Evolutionary conservation across 208 protist species (phyloP), one percentile per base, ranked within the genome.

Genomic region (Acanthamoeba lenticulata): DNA sequence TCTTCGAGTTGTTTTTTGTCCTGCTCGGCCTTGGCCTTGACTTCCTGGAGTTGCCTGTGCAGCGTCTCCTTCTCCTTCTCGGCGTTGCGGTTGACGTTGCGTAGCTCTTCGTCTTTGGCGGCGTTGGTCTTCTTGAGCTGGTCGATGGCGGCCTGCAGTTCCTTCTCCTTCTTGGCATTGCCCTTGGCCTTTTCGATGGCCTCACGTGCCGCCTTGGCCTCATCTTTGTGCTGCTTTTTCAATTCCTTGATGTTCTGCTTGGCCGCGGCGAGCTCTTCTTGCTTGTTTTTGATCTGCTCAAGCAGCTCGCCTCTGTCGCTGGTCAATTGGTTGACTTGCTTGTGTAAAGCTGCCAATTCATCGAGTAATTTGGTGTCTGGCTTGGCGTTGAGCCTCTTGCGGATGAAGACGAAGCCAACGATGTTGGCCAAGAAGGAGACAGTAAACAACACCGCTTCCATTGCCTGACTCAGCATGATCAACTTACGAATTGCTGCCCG

Each of bases 341-440:
- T 42, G 34, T 44, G 29, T 7, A 79, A 32, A 4, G 4, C 32
- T 24, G 69, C 69, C 69, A 79, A 24, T 17, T 79, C 69, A 45
- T 38, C 38, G n/a, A 79, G 29, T n/a, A 79, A 24, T 42, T 79
- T 11, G 13, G 69, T 3, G 24, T 79, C 69, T 45, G 29, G 29
- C 11, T 4, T 24, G 36, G 69, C 36, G 15, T 38, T 79, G 15
- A 19, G 69, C 6, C 38, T 9, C 29, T 52, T 52, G 47, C 47
- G 47, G 15, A 79, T 19, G n/a, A 79, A 36, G 36, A 79, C 29
- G 34, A 42, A n/a, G 27, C 69, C 69, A 11, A 42, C 69, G 29
- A 79, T 24, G 36, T 79, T 79, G 69, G 69, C 69, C n/a, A 79
- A 32, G 69, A 79, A 45, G 69, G 69, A 79, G 36, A 79, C 5